phyloP scores from a whole-genome alignment of 805 yeast genomes.

The Starmerella etchellsii region DNA sequence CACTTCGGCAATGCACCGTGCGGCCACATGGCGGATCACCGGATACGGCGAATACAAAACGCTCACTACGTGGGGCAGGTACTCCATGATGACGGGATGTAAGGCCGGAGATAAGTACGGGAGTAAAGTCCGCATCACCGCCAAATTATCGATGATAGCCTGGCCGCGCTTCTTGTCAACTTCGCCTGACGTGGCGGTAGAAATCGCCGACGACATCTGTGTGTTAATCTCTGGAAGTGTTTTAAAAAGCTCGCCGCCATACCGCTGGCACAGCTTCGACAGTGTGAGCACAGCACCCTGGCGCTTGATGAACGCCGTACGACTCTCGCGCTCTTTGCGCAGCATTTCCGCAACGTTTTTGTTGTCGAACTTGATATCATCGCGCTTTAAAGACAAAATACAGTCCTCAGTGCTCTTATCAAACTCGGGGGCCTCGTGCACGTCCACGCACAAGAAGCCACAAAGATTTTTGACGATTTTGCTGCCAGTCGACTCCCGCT shows the following conservation, averaged over 20 bases:
- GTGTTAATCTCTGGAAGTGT: constrained; percentile 54
- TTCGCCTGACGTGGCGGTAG: constrained; percentile 17
- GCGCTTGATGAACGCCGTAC: constrained; percentile 57
- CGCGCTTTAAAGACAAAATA: constrained; percentile 59
- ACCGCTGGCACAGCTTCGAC: constrained; percentile 42
- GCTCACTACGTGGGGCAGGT: constrained; percentile 39
- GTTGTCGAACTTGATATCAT: constrained; percentile 31
- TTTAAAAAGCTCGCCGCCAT: constrained; percentile 42
- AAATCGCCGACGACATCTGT: constrained; percentile 54
- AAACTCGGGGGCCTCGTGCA: constrained; percentile 91
- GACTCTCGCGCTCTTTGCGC: constrained; percentile 42
- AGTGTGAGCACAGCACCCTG: constrained; percentile 70
- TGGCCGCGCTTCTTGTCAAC: constrained; percentile 33
- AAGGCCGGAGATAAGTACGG: constrained; percentile 44
- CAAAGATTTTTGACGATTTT: constrained; percentile 83
- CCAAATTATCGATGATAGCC: constrained; percentile 70
- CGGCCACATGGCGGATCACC: constrained; percentile 78
- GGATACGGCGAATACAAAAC: constrained; percentile 59
- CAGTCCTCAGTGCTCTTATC: constrained; percentile 43
- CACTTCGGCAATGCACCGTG: constrained; percentile 74
- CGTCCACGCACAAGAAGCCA: constrained; percentile 88
- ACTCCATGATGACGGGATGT: constrained; percentile 31
- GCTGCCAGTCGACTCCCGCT: constrained; percentile 65
- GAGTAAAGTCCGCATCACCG: constrained; percentile 60
- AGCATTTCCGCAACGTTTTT: constrained; percentile 38